Conservation (phyloP, 495 filamentous ascomycete species). For the Patellaria atrata region DNA sequence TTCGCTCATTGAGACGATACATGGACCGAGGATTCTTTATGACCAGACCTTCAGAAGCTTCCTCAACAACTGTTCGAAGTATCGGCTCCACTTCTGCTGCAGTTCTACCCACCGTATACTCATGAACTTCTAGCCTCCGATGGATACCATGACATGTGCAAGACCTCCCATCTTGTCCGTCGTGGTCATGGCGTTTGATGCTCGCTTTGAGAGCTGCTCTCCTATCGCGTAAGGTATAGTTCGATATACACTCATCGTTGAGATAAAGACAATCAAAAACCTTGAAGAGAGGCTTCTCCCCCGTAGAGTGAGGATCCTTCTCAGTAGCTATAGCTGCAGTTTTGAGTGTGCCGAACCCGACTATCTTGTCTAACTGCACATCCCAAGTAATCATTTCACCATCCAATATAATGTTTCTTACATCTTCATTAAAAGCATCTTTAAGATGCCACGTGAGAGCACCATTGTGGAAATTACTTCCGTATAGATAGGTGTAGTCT, state of each 20-base stretch:
- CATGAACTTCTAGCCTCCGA: constrained; percentile 71
- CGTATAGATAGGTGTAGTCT: constrained; percentile 93
- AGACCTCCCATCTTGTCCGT: no score
- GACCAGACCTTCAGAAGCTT: constrained; percentile 81
- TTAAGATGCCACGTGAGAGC: constrained; percentile 68
- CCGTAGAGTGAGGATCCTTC: constrained; percentile 54
- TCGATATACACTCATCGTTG: constrained; percentile 64
- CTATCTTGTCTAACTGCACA: constrained; percentile 65
- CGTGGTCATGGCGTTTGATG: no score
- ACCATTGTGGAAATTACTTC: constrained; percentile 58
- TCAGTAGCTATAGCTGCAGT: constrained; percentile 74
- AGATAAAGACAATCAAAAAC: constrained; percentile 87
- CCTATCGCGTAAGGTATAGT: constrained; percentile 71
- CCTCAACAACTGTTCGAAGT: constrained; percentile 70
- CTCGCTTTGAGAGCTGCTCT: constrained; percentile 56
- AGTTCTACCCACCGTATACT: constrained; percentile 50
- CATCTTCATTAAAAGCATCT: constrained; percentile 61
- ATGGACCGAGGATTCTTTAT: constrained; percentile 82
- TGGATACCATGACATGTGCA: no score
- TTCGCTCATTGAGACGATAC: constrained; percentile 80
- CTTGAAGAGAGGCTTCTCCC: constrained; percentile 64
- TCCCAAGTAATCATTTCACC: constrained; percentile 99
- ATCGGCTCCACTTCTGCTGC: constrained; percentile 60
- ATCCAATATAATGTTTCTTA: constrained; percentile 79
- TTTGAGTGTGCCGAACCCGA: constrained; percentile 87